Conservation (phyloP, 148 eudicot species). For the Pharnaceum exiguum region DNA sequence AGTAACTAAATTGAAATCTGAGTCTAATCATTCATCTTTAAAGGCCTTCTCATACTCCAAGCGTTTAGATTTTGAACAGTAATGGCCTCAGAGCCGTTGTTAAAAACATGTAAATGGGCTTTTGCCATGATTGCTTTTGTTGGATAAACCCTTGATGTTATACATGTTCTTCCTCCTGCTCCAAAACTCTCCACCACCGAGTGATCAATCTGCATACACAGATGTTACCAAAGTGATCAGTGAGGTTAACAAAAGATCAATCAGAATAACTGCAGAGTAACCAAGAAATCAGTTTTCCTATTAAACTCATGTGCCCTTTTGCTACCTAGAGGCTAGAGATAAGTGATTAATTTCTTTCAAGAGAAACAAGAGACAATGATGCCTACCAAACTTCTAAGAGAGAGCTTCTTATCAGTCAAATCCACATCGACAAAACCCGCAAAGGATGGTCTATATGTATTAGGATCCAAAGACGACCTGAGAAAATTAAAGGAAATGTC, state of each 20-base stretch:
- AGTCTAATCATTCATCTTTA: constrained; percentile 26
- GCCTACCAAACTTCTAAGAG: constrained; percentile 57
- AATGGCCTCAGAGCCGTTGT: constrained; percentile 53
- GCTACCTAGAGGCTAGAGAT: neutral
- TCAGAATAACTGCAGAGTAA: neutral
- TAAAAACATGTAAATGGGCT: constrained; percentile 63
- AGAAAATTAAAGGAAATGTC: neutral
- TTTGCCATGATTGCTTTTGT: constrained; percentile 36
- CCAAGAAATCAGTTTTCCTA: neutral
- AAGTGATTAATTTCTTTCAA: neutral
- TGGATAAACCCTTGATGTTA: constrained; percentile 78
- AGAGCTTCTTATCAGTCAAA: constrained; percentile 36
- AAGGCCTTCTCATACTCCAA: constrained; percentile 62
- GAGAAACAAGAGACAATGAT: neutral
- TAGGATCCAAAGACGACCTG: constrained; percentile 37
- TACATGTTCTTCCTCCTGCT: constrained; percentile 55
- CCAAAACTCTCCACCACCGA: constrained; percentile 83
- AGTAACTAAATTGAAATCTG: too few species aligned
- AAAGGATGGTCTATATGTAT: constrained; percentile 40
- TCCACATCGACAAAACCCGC: constrained; percentile 54
- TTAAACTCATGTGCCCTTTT: neutral
- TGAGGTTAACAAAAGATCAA: neutral
- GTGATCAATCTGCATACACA: constrained; percentile 63
- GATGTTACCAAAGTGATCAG: neutral
- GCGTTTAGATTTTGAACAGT: constrained; percentile 48